These are phyloP conservation scores for Clitopilus passeckerianus DNA, from an alignment of 768 basidiomycete genomes.

Conservation along the genomic window DNA sequence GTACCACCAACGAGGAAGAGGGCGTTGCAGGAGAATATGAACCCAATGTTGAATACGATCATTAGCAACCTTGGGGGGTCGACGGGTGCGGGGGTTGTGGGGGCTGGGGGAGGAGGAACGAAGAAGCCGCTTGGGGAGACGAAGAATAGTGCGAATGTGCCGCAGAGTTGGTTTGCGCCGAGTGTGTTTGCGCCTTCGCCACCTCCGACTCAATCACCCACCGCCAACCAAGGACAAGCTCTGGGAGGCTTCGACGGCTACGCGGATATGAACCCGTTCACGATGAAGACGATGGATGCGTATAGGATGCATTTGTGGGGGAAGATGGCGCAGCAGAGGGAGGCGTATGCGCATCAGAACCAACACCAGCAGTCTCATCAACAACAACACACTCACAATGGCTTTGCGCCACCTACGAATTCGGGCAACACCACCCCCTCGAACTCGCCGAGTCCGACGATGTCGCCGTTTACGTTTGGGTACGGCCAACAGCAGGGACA, in stretches of 20 bases:
- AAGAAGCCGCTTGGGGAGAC: not conserved
- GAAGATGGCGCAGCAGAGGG: slow-evolving; percentile 73
- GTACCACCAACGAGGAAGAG: slow-evolving; percentile 7
- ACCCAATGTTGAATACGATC: slow-evolving; percentile 57
- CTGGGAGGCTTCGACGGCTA: slow-evolving; percentile 67
- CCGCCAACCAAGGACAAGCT: too few relatives aligned
- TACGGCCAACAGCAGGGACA: slow-evolving; percentile 8
- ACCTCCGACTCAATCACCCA: too few relatives aligned
- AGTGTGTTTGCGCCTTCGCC: not conserved
- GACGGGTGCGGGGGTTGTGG: slow-evolving; percentile 4
- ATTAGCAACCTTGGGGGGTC: slow-evolving; percentile 7
- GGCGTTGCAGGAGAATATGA: slow-evolving; percentile 69
- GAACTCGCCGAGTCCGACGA: slow-evolving; percentile 12
- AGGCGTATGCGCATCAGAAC: slow-evolving; percentile 19
- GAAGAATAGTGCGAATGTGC: not conserved
- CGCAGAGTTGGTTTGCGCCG: not conserved
- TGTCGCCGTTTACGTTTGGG: slow-evolving; percentile 7
- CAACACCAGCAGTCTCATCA: slow-evolving; percentile 26
- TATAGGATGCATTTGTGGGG: slow-evolving; percentile 93
- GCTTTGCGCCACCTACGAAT: slow-evolving; percentile 13
- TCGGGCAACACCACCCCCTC: slow-evolving; percentile 9
- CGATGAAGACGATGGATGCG: slow-evolving; percentile 81
- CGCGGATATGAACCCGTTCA: slow-evolving; percentile 78
- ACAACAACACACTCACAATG: slow-evolving; percentile 20
- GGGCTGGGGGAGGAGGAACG: not conserved